Base-by-base conservation (phyloP, 1,284 basidiomycete species). In the Cutaneotrichosporon sp. region DNA sequence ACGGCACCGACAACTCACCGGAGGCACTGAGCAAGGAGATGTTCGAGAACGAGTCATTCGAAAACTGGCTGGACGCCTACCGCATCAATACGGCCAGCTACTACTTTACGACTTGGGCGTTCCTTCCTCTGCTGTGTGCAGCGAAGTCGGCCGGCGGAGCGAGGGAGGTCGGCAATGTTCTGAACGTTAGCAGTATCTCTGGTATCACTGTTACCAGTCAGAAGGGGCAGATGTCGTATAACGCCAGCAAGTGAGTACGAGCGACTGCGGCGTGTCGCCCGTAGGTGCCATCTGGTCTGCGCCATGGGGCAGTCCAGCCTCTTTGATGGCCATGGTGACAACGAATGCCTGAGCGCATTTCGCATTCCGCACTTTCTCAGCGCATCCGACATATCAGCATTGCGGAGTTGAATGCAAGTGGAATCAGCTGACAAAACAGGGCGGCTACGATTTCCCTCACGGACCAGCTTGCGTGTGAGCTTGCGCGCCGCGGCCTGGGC, bases 41-140 rank as follows among this genome's bases (percentile, higher is more conserved):
- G 71, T 70, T 72, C 51, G 63, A 70, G 11, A 62, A 67, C 29
- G 70, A 73, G 55, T 52, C 50, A 9, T 66, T 72, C 43, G 71
- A 70, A 8, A 53, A 54, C 42, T 74, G 72, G 71, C 32, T 59
- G n/a, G 55, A 68, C 20, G 65, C 61, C 12, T 72, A 70, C 60
- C 50, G 54, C 17, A 74, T 71, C 63, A 74, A 75, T 64, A 66
- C 64, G 27, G 66, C 70, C 1, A 69, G 67, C 22, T 71, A 72
- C 63, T 67, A 71, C 60, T 76, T 75, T 56, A 68, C 67, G 11
- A 58, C 72, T 4, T 74, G 71, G 48, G 74, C 73, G 19, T 72
- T 76, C 66, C 59, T 76, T 11, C 73, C 73, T 3, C 61, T 75
- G 12, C 64, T 76, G 3, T 59, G 59, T 7, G 66, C 66, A 2